A percentile compares a stretch with the other conserved stretches of the same genome.
Evolutionary conservation across 73 alveolate species (phyloP).

Genomic region (Uronychia binucleata): DNA sequence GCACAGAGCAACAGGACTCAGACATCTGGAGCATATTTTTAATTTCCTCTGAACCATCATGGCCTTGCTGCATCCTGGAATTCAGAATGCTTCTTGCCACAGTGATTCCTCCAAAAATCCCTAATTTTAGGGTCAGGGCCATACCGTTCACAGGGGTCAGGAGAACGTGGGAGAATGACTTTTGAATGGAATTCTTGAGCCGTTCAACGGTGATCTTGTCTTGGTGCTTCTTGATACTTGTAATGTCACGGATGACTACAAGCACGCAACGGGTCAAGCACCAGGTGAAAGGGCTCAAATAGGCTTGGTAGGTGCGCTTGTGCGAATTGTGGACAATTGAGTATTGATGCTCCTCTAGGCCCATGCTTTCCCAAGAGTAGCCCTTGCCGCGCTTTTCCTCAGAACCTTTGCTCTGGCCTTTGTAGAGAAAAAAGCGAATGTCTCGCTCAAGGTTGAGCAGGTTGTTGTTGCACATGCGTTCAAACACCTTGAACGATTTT

Average conservation of each 20-base stretch:
- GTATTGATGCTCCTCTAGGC: too few species aligned
- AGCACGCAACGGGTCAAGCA: neutral
- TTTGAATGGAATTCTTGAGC: neutral
- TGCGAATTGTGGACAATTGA: too few species aligned
- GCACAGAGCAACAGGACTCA: neutral
- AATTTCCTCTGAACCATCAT: too few species aligned
- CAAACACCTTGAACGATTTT: neutral
- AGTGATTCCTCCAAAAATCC: neutral
- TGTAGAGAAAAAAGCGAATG: neutral
- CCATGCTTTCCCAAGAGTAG: neutral
- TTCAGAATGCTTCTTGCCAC: too few species aligned
- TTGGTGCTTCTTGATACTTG: neutral
- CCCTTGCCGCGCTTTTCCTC: neutral
- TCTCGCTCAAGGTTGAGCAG: neutral
- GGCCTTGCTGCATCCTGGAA: neutral
- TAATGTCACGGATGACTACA: neutral
- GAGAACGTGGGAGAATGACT: neutral
- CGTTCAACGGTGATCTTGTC: neutral
- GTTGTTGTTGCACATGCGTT: neutral
- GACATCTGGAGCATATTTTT: neutral
- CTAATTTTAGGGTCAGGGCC: neutral
- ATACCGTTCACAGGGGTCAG: neutral
- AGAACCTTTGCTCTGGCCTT: neutral
- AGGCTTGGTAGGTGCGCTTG: neutral
- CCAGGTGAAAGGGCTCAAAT: neutral